These are phyloP conservation scores for Trematosphaeria pertusa DNA, from an alignment of 2,329 filamentous ascomycete species.

Conservation along the genomic window DNA sequence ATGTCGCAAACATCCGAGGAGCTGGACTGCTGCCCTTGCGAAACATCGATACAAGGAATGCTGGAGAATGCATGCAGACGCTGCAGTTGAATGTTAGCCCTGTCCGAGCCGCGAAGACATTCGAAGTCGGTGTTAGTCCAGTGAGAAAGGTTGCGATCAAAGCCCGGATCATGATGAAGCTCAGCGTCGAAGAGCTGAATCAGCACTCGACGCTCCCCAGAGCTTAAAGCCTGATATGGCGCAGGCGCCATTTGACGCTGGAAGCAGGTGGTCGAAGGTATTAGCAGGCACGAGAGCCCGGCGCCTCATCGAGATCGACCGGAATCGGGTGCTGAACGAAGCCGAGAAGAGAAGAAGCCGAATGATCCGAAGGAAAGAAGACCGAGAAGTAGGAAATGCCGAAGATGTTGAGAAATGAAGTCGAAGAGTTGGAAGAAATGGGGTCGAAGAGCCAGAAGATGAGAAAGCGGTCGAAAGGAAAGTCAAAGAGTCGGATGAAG, in stretches of 20 bases:
- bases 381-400: not conserved
- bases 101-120: not conserved
- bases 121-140: conserved; percentile 1
- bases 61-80: not conserved
- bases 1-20: too few relatives aligned
- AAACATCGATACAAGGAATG: too few relatives aligned
- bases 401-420: not conserved
- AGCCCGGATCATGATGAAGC: not conserved
- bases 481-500: not conserved
- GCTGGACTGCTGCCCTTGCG: too few relatives aligned
- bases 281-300: conserved; percentile 5
- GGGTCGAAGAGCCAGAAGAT: not conserved
- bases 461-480: not conserved
- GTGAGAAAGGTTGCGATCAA: conserved; percentile 6
- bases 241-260: too few relatives aligned
- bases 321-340: conserved; percentile 1
- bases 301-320: conserved; percentile 16
- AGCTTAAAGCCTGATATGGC: too few relatives aligned
- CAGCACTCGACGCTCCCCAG: not conserved
- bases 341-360: not conserved
- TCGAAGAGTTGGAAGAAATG: not conserved
- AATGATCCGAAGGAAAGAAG: not conserved
- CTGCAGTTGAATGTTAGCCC: not conserved
- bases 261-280: not conserved
- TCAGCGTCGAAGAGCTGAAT: not conserved